Evolutionary conservation across 495 filamentous ascomycete species (phyloP), one percentile per base, ranked within the genome.

Genomic region (Hyphodiscus hymeniophilus): DNA sequence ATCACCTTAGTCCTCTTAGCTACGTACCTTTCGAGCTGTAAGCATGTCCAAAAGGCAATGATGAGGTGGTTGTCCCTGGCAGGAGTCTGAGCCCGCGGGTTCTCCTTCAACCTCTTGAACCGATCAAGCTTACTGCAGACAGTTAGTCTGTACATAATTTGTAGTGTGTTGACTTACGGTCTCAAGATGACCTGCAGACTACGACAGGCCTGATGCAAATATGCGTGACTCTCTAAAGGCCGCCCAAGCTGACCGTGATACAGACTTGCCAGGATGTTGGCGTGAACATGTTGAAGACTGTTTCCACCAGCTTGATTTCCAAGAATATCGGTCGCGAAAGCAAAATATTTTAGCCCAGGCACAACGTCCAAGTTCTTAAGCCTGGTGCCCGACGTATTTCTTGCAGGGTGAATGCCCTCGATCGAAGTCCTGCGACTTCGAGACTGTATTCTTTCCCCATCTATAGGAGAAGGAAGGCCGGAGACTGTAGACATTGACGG

Each of bases 41-140:
- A 67, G 60, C 87, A 94, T 7, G 90, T 92, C 91, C 91, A 98
- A 55, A 87, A 95, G 6, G 88, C 87, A 53, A 92, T 82, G 28
- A 83, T 70, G 41, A 85, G 70, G 33, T 84, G 70, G 45, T 78
- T 78, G 55, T 78, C 74, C 33, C 49, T 59, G 12, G 45, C 33
- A 8, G 18, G 49, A n/a, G 41, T 35, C 8, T 51, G 17, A 22
- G 22, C n/a, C n/a, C n/a, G n/a, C n/a, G n/a, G n/a, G 21, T 7
- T 34, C 3, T 18, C 28, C 33, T 50, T 39, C 10, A 54, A 13
- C 38, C 42, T 57, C 34, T 51, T 50, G 34, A 54, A 51, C n/a
- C 52, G 45, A 54, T 72, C 73, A 0, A 62, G 62, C 48, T 60
- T 67, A 21, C 61, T 67, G 46, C 21, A 53, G 30, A 35, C 43